Percentiles rank a stretch among this genome's conserved stretches.
Evolutionary conservation across 768 basidiomycete genomes (phyloP).

Genomic region (Russula sp.): DNA sequence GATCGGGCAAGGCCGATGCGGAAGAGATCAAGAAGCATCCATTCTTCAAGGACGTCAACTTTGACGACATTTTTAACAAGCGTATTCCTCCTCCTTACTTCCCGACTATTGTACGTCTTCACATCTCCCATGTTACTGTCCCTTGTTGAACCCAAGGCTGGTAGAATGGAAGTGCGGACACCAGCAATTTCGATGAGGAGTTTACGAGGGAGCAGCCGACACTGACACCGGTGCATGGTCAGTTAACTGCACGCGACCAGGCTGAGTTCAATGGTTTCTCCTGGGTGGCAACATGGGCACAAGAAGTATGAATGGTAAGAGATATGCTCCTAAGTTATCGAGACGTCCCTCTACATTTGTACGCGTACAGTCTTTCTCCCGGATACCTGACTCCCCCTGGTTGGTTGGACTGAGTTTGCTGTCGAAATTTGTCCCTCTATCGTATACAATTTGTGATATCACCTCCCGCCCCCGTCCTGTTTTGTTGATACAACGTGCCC

Average conservation of each 20-base stretch:
- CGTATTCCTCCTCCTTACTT: slow-evolving; percentile 96
- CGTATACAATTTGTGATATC: slow-evolving; percentile 17
- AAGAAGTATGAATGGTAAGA: slow-evolving; percentile 23
- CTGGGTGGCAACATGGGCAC: slow-evolving; percentile 57
- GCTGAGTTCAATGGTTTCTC: slow-evolving; percentile 96
- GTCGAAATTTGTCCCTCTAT: slow-evolving; percentile 16
- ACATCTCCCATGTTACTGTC: not conserved
- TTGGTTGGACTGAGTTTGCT: slow-evolving; percentile 11
- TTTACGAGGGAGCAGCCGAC: slow-evolving; percentile 97
- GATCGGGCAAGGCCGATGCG: slow-evolving; percentile 86
- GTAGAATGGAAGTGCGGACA: slow-evolving; percentile 79
- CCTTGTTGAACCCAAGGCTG: not conserved
- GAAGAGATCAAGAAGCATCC: slow-evolving; percentile 96
- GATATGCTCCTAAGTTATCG: slow-evolving; percentile 17
- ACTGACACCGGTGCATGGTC: slow-evolving; percentile 93
- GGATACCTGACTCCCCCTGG: slow-evolving; percentile 27
- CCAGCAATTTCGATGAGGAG: slow-evolving; percentile 93
- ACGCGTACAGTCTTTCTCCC: slow-evolving; percentile 18
- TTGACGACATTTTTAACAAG: slow-evolving; percentile 95
- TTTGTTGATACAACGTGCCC: slow-evolving; percentile 46
- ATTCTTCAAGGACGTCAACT: slow-evolving; percentile 98
- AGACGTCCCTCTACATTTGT: slow-evolving; percentile 20
- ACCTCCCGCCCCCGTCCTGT: slow-evolving; percentile 23
- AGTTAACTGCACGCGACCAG: slow-evolving; percentile 84
- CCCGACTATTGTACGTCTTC: slow-evolving; percentile 76